phyloP scores from a whole-genome alignment of 2,329 filamentous ascomycete genomes.

The Scorias spongiosa region DNA sequence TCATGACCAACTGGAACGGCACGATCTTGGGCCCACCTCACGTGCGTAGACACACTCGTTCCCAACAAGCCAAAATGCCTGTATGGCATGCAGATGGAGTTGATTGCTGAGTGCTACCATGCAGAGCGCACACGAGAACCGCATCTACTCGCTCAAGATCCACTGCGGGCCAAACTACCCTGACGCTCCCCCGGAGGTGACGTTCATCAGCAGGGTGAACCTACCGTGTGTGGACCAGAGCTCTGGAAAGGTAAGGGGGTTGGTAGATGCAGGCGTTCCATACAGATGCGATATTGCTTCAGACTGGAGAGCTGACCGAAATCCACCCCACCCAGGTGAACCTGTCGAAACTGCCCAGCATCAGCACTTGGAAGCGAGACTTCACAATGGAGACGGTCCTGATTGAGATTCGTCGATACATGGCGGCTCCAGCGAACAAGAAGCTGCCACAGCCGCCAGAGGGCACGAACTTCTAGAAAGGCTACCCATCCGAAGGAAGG shows the following conservation, averaged over 20 bases:
- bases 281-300: background rate
- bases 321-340: constrained; percentile 46
- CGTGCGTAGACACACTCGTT: constrained; percentile 41
- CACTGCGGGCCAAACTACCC: constrained; percentile 85
- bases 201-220: constrained; percentile 90
- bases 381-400: constrained; percentile 92
- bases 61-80: background rate
- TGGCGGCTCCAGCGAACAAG: constrained; percentile 84
- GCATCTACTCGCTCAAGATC: constrained; percentile 96
- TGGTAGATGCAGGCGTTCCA: background rate
- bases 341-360: constrained; percentile 64
- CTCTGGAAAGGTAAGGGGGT: constrained; percentile 50
- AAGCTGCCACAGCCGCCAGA: constrained; percentile 90
- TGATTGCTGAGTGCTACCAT: no score
- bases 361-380: constrained; percentile 80
- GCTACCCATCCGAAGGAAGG: background rate
- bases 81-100: background rate
- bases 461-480: constrained; percentile 42
- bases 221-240: constrained; percentile 79
- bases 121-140: constrained; percentile 91
- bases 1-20: constrained; percentile 98
- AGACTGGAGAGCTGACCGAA: background rate
- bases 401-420: constrained; percentile 74
- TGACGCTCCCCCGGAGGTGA: constrained; percentile 72
- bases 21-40: constrained; percentile 94